Percentiles rank a stretch among this genome's conserved stretches.
phyloP scores from a whole-genome alignment of 352 stramenopile genomes.

The Phytophthora ohioensis region DNA sequence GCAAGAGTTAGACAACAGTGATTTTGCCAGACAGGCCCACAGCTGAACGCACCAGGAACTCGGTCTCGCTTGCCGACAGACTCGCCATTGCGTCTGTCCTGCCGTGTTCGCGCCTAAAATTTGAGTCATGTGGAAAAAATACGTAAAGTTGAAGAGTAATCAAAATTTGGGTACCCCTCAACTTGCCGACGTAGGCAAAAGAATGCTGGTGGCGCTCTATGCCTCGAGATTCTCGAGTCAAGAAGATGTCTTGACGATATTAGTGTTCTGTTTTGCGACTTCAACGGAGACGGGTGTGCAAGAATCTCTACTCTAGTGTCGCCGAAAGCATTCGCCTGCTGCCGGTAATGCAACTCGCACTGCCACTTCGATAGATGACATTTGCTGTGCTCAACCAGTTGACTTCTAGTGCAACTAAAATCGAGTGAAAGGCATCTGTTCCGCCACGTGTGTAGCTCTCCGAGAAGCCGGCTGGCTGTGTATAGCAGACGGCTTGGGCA shows the following conservation, averaged over 20 bases:
- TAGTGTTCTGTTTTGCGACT: conserved; percentile 20
- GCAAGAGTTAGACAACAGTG: background rate
- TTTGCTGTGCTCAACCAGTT: background rate
- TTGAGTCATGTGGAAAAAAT: background rate
- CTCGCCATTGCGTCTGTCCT: conserved; percentile 33
- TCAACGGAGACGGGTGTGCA: conserved; percentile 25
- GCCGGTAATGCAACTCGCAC: background rate
- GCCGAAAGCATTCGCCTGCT: background rate
- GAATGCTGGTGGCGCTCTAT: conserved; percentile 17
- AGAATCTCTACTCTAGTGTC: conserved; percentile 13
- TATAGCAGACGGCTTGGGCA: conserved; percentile 13
- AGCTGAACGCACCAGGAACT: conserved; percentile 71
- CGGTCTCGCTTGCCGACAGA: conserved; percentile 71
- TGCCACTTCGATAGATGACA: conserved; percentile 6
- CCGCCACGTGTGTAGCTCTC: conserved; percentile 12
- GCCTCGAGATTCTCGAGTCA: conserved; percentile 6
- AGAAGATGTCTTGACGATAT: conserved; percentile 10
- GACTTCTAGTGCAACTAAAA: conserved; percentile 2
- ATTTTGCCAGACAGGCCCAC: background rate
- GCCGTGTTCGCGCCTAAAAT: conserved; percentile 10
- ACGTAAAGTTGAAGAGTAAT: conserved; percentile 15
- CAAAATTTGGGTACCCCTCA: conserved; percentile 8
- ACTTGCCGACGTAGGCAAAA: conserved; percentile 1
- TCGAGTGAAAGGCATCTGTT: conserved; percentile 13
- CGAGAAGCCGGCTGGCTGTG: conserved; percentile 19